Percentiles rank a stretch among this genome's conserved stretches.
Evolutionary conservation across 2,329 filamentous ascomycete genomes (phyloP).

Genomic region (Fusarium tjaetaba): DNA sequence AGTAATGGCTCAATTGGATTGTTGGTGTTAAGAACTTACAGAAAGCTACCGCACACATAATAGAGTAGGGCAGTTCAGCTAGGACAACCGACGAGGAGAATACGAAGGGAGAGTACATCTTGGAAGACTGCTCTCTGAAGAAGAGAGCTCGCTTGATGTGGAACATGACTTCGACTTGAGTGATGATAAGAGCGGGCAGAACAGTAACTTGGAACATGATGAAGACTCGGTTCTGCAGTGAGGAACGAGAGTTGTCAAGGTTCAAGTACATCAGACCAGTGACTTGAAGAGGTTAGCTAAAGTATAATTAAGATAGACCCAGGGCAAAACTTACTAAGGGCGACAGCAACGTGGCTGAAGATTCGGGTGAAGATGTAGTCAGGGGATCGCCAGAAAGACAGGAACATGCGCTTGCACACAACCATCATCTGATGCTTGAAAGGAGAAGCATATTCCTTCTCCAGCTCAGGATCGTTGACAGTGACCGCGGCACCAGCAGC

Average conservation of each 20-base stretch:
- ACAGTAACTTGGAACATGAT: constrained; percentile 91
- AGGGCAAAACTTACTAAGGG: constrained; percentile 55
- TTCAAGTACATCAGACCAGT: constrained; percentile 84
- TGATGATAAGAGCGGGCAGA: constrained; percentile 82
- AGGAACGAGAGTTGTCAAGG: constrained; percentile 77
- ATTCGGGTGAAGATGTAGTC: constrained; percentile 91
- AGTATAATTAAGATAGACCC: too few relatives aligned
- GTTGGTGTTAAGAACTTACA: constrained; percentile 48
- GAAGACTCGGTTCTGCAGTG: constrained; percentile 87
- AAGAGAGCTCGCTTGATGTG: constrained; percentile 82
- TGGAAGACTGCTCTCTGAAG: constrained; percentile 85
- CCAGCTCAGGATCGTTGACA: constrained; percentile 62
- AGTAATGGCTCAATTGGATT: neutral
- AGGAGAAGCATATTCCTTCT: constrained; percentile 86
- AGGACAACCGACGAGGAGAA: constrained; percentile 83
- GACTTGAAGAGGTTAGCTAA: constrained; percentile 47
- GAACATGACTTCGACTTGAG: constrained; percentile 84
- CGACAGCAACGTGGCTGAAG: constrained; percentile 84
- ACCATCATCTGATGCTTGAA: constrained; percentile 80
- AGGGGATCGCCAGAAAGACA: constrained; percentile 84
- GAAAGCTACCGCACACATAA: constrained; percentile 82
- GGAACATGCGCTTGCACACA: constrained; percentile 77
- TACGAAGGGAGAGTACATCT: constrained; percentile 84
- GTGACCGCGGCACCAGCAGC: constrained; percentile 54
- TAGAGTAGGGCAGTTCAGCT: constrained; percentile 84